Base-by-base conservation (phyloP, 495 filamentous ascomycete species). In the Penicillium dipodomyicola region DNA sequence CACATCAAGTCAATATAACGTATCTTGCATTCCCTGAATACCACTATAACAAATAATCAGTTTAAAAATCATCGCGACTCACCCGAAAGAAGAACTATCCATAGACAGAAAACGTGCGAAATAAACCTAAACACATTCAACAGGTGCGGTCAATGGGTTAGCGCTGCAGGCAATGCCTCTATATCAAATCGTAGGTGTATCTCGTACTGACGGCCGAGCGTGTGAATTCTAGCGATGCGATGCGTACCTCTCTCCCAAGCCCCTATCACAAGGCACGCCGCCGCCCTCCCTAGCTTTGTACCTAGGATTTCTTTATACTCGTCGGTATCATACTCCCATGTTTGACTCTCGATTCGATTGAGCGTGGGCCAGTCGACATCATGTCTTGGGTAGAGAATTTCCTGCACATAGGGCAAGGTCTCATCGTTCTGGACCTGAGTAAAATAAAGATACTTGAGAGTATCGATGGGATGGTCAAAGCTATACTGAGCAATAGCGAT, bases 401-500 rank as follows among this genome's bases (percentile, higher is more conserved):
- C 17, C 7, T 19, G 40, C 10, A 54, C 22, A 1, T 27, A 35
- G 4, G 19, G 19, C 11, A 35, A 8, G 12, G 52, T 46, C 30
- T 46, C 5, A 0, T 19, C 12, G 7, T 37, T 46, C 12, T 12
- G 8, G 11, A 44, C 30, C 22, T 54, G 19, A 4, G 23, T 10
- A 22, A 45, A 25, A 35, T 54, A 54, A 11, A 54, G 11, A 25
- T 54, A 23, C 2, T 11, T 54, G 29, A 54, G 52, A 12, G 41
- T 35, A 23, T 46, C 30, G 15, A 54, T 35, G 22, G 35, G 20
- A 10, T 35, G 30, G 14, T 46, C 41, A 22, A 23, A 23, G 4
- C 3, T 44, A n/a, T 54, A 54, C 22, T 54, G 52, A 17, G 52
- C 52, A 6, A 54, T 19, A 3, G 41, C 52, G 27, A 54, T n/a